Base-by-base conservation (phyloP, 2,329 filamentous ascomycete species). In the Chaetothyriales sp. region DNA sequence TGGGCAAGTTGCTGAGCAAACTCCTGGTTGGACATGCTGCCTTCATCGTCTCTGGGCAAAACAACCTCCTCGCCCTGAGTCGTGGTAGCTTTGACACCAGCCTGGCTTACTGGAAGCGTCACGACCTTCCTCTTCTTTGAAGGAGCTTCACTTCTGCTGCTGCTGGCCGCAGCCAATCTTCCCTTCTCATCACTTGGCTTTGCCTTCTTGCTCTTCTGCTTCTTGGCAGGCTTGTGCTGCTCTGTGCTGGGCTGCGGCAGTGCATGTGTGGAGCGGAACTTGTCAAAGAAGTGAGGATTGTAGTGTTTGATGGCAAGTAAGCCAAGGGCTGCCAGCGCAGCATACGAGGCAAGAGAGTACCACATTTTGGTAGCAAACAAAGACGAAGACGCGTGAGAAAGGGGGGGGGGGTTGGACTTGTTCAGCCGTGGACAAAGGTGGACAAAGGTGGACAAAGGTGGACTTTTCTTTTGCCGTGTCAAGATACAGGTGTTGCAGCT, bases 1-100 rank as follows among this genome's bases (percentile, higher is more conserved):
- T 77, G 83, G 52, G 80, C 72, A 59, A 92, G 75, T 65, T 86
- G 83, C 62, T 78, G 78, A 29, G 87, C 87, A 66, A 92, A 90
- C 59, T 89, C 85, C 61, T 77, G 78, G 65, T 85, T 84, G 63
- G 83, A 81, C 51, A 81, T 73, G 45, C 77, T 77, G 54, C 83
- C 80, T 53, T 83, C 67, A 53, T 73, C 77, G 53, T 73, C 67
- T 58, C 46, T 63, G 58, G 48, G 59, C 54, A 56, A 47, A n/a
- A 48, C 46, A 20, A 48, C 50, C 33, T 49, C 28, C 25, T 65
- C 63, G 18, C 61, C 61, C 22, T 62, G 58, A 9, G 62, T 63
- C 49, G 65, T 63, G 49, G 67, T 48, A 19, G 52, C 44, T 18
- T 54, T 58, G 28, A 60, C 63, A 40, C 65, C 63, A 40, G 64